Conservation (phyloP, 495 filamentous ascomycete species). For the Pseudotulostoma volvatum region DNA sequence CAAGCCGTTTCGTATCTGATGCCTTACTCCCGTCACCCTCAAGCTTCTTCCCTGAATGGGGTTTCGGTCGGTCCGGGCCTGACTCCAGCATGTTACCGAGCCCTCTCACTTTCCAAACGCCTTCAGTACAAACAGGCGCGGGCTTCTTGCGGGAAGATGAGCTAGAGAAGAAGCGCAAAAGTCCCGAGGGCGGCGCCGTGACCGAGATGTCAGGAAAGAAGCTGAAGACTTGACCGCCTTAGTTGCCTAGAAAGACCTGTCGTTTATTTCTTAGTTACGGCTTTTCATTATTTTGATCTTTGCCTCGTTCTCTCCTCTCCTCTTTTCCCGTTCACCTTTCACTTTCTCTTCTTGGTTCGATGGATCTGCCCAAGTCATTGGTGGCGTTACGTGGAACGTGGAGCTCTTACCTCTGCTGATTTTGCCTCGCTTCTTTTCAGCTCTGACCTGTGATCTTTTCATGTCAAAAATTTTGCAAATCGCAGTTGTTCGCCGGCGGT, state of each 20-base stretch:
- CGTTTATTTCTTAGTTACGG: too few species aligned
- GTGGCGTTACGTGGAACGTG: too few species aligned
- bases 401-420: too few species aligned
- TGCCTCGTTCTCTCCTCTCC: too few species aligned
- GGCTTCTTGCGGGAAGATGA: conserved; percentile 48
- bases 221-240: conserved; percentile 31
- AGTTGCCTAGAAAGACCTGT: too few species aligned
- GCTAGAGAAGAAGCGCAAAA: conserved; percentile 37
- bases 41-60: conserved; percentile 88
- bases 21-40: conserved; percentile 75
- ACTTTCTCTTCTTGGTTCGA: too few species aligned
- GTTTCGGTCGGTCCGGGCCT: conserved; percentile 42
- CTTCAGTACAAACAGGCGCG: conserved; percentile 54
- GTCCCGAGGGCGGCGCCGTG: conserved; percentile 27
- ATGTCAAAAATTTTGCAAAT: not conserved
- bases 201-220: conserved; percentile 27
- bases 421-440: not conserved
- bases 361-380: too few species aligned
- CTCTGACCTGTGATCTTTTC: not conserved
- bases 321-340: too few species aligned
- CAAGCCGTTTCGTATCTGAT: conserved; percentile 74
- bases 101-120: conserved; percentile 82
- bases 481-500: too few species aligned
- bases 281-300: too few species aligned
- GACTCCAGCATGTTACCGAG: conserved; percentile 76